Percentiles rank a stretch among this genome's conserved stretches.
phyloP scores from a whole-genome alignment of 1,139 yeast genomes.

The Scheffersomyces insectosa region DNA sequence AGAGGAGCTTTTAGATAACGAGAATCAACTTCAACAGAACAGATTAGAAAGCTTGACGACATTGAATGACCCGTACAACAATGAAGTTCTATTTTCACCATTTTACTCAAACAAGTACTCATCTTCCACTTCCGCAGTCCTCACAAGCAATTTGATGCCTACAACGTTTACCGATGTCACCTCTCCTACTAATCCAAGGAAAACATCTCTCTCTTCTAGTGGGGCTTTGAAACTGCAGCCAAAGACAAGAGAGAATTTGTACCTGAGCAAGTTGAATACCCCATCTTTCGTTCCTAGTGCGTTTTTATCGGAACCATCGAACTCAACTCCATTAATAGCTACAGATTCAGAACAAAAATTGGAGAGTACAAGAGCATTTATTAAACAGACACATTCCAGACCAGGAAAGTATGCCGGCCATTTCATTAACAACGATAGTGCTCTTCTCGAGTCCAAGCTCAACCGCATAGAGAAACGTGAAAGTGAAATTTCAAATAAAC shows the following conservation, averaged over 20 bases:
- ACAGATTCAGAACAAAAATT: not conserved
- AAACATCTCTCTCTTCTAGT: not conserved
- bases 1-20: not conserved
- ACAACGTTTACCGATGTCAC: not conserved
- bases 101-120: not conserved
- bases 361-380: not conserved
- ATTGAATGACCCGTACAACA: not conserved
- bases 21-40: not conserved
- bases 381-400: not conserved
- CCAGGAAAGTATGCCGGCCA: not conserved
- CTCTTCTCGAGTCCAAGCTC: not conserved
- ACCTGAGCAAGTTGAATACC: conserved; percentile 21
- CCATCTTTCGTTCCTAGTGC: conserved; percentile 26
- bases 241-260: conserved; percentile 16
- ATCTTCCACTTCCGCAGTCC: too few species aligned
- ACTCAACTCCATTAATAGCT: not conserved
- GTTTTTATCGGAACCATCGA: not conserved
- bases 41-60: not conserved
- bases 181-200: not conserved
- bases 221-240: not conserved
- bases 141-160: too few species aligned
- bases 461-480: not conserved
- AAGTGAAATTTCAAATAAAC: not conserved
- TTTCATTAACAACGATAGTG: not conserved
- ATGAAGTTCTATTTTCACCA: not conserved